A percentile compares a stretch with the other conserved stretches of the same genome.
Evolutionary conservation across 2,329 filamentous ascomycete genomes (phyloP).

Genomic region (Alternaria gaisen): DNA sequence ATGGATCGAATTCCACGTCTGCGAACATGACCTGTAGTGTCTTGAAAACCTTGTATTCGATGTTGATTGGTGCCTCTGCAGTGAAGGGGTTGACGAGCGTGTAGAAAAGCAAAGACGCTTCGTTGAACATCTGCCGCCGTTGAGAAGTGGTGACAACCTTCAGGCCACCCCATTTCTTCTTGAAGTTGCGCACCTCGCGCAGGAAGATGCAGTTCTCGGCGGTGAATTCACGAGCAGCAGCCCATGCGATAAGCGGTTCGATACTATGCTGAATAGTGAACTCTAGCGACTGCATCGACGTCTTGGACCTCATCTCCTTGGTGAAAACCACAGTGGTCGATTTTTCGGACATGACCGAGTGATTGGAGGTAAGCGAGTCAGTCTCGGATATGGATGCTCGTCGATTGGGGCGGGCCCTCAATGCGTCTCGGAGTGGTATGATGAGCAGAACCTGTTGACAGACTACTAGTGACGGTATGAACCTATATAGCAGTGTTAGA

Average conservation of each 20-base stretch:
- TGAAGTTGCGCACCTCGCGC: constrained; percentile 51
- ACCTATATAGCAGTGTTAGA: constrained; percentile 31
- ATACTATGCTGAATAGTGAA: constrained; percentile 48
- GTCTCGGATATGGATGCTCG: constrained; percentile 37
- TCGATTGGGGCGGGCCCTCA: constrained; percentile 30
- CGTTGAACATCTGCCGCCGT: constrained; percentile 48
- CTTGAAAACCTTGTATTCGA: constrained; percentile 52
- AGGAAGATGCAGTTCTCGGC: constrained; percentile 52
- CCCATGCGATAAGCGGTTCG: constrained; percentile 48
- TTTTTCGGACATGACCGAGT: constrained; percentile 34
- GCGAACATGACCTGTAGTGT: constrained; percentile 43
- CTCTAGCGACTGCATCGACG: constrained; percentile 50
- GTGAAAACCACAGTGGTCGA: constrained; percentile 29
- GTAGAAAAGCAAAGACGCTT: constrained; percentile 51
- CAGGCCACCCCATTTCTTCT: constrained; percentile 44
- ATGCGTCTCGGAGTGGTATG: constrained; percentile 46
- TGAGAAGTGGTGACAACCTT: constrained; percentile 41
- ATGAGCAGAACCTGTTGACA: constrained; percentile 50
- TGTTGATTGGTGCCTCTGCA: constrained; percentile 50
- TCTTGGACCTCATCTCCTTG: constrained; percentile 45
- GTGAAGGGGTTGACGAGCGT: constrained; percentile 51
- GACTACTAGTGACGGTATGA: constrained; percentile 47
- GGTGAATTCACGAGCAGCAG: constrained; percentile 48
- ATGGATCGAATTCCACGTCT: constrained; percentile 48
- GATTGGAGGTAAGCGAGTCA: constrained; percentile 37